Conservation (phyloP, 345 rosid genomes). For the Rubroshorea leprosula region DNA sequence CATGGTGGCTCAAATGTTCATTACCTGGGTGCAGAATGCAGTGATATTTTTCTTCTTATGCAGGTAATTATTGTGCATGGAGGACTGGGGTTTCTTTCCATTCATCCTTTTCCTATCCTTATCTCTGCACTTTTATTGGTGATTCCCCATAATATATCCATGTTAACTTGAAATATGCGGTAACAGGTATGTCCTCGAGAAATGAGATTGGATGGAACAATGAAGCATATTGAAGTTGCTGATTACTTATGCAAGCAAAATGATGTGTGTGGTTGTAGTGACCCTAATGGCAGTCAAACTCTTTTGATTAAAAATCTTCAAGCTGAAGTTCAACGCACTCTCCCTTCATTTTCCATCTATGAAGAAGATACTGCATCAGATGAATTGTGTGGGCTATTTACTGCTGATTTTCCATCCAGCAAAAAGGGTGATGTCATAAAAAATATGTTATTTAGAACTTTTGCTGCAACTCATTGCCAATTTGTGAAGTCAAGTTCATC, state of each 20-base stretch:
- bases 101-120: conserved; percentile 5
- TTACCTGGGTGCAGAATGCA: conserved; percentile 67
- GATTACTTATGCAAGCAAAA: conserved; percentile 36
- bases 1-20: conserved; percentile 33
- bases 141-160: conserved; percentile 11
- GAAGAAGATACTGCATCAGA: conserved; percentile 28
- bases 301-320: conserved; percentile 47
- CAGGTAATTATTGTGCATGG: conserved; percentile 56
- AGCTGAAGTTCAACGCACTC: conserved; percentile 50
- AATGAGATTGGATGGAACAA: conserved; percentile 59
- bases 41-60: conserved; percentile 45
- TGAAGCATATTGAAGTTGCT: conserved; percentile 54
- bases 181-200: conserved; percentile 74
- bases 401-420: conserved; percentile 32
- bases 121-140: conserved; percentile 4
- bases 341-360: conserved; percentile 46
- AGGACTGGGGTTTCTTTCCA: conserved; percentile 7
- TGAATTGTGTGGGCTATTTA: conserved; percentile 25
- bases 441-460: conserved; percentile 54
- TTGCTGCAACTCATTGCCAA: conserved; percentile 44
- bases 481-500: conserved; percentile 32
- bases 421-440: conserved; percentile 38
- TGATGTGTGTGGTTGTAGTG: conserved; percentile 16
- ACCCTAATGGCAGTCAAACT: conserved; percentile 23
- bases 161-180: conserved; percentile 32